Conservation (phyloP, 371 early-diverging fungal species). For the Mucor indicus region DNA sequence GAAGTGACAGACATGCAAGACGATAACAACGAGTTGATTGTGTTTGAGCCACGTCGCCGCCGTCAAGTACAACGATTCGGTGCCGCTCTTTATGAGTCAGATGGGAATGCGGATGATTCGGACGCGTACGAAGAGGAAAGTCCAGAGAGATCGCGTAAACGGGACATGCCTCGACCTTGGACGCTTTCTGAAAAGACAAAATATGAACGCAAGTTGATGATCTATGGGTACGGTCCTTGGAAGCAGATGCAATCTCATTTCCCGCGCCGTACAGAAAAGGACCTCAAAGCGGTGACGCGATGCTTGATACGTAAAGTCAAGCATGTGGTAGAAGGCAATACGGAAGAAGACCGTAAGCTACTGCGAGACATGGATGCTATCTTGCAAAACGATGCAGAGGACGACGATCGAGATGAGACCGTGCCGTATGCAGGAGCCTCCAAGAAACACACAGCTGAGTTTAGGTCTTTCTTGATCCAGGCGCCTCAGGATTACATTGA, state of each 20-base stretch:
- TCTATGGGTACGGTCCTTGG: conserved; percentile 80
- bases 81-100: conserved; percentile 19
- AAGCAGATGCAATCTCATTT: conserved; percentile 59
- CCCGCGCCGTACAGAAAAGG: conserved; percentile 57
- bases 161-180: conserved; percentile 61
- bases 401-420: conserved; percentile 24
- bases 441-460: conserved; percentile 61
- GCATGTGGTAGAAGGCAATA: conserved; percentile 31
- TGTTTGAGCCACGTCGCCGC: conserved; percentile 66
- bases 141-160: conserved; percentile 22
- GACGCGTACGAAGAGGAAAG: conserved; percentile 40
- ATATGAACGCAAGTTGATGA: conserved; percentile 82
- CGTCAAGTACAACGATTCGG: conserved; percentile 57
- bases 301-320: conserved; percentile 36
- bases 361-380: conserved; percentile 42
- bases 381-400: conserved; percentile 33
- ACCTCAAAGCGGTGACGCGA: conserved; percentile 54
- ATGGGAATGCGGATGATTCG: conserved; percentile 37
- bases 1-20: conserved; percentile 54
- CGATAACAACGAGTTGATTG: conserved; percentile 56
- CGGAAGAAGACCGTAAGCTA: conserved; percentile 46
- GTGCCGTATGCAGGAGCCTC: conserved; percentile 64
- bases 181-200: conserved; percentile 72
- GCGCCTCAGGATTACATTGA: conserved; percentile 73
- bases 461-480: conserved; percentile 64